phyloP scores from a whole-genome alignment of 2,329 filamentous ascomycete species.

The Diaporthe sp. region DNA sequence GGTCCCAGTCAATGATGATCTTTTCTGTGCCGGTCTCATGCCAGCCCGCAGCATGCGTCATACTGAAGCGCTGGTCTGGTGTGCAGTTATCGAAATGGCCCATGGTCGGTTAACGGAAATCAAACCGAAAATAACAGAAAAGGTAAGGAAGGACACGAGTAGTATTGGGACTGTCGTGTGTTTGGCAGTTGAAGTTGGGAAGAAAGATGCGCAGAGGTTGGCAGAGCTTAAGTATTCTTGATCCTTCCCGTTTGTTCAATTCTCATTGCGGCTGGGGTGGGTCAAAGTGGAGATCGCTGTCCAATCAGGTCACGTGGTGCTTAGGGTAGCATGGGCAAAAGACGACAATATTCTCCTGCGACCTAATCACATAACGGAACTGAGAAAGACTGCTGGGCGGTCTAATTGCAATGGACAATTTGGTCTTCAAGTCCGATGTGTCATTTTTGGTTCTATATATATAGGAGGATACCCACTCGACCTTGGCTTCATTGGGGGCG shows the following conservation, averaged over 20 bases:
- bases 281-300: constrained; percentile 9
- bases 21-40: background rate
- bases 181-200: background rate
- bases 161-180: background rate
- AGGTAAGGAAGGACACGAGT: background rate
- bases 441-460: too few species aligned
- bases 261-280: constrained; percentile 4
- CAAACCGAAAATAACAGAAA: background rate
- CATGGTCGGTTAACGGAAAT: background rate
- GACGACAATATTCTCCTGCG: constrained; percentile 2
- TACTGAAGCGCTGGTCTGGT: background rate
- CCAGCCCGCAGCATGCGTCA: background rate
- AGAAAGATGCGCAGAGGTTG: constrained; percentile 1
- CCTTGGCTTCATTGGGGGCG: too few species aligned
- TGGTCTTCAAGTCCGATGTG: too few species aligned
- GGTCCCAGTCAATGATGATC: background rate
- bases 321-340: constrained; percentile 14
- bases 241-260: background rate
- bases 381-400: too few species aligned
- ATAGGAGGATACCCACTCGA: too few species aligned
- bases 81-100: background rate
- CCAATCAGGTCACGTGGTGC: constrained; percentile 8
- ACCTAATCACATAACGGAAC: too few species aligned
- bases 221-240: background rate
- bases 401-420: too few species aligned